Conservation (phyloP, 352 stramenopile species). For the Pythium graminicola region DNA sequence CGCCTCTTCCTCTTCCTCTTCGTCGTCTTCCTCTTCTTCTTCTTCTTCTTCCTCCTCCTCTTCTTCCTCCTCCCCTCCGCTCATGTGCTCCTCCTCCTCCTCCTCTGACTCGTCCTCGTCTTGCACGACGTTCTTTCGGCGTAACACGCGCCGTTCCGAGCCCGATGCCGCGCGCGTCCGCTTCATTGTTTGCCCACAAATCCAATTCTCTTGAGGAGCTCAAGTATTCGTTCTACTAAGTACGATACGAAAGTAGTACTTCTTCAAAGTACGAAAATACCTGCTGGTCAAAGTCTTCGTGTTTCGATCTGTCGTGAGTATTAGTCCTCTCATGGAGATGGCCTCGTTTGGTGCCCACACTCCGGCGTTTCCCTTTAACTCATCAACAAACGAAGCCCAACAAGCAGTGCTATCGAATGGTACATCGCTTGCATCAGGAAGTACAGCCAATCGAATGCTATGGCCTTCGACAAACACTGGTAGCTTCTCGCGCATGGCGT, state of each 20-base stretch:
- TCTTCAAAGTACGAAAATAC: constrained; percentile 16
- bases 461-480: constrained; percentile 14
- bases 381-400: neutral
- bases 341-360: neutral
- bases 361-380: too few relatives aligned
- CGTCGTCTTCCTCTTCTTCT: constrained; percentile 29
- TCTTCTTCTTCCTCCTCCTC: constrained; percentile 29
- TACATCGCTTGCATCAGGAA: neutral
- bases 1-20: constrained; percentile 29
- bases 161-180: constrained; percentile 39
- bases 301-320: too few relatives aligned
- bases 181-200: constrained; percentile 24
- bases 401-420: neutral
- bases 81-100: constrained; percentile 20
- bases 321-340: too few relatives aligned
- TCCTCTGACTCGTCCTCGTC: constrained; percentile 54
- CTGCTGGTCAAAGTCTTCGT: constrained; percentile 2
- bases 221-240: constrained; percentile 3
- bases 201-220: neutral
- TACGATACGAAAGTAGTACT: constrained; percentile 12
- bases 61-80: constrained; percentile 26
- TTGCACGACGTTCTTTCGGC: constrained; percentile 69
- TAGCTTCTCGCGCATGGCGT: constrained; percentile 8
- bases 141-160: constrained; percentile 44
- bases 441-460: constrained; percentile 7